phyloP scores from a whole-genome alignment of 2,329 filamentous ascomycete genomes.

The Talaromyces piceae region DNA sequence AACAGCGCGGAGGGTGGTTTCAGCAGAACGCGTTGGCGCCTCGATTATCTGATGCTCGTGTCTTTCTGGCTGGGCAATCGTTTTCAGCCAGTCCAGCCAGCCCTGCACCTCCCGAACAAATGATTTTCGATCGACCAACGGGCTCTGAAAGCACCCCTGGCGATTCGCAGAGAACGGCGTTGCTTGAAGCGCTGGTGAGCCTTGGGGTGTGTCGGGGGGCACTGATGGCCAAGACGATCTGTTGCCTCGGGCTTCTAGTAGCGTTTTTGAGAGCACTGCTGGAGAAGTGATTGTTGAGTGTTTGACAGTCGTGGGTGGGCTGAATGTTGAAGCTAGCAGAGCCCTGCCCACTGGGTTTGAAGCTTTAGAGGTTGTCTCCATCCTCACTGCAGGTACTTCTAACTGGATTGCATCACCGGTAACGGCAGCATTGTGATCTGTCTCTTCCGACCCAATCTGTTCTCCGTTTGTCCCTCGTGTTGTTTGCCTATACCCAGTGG shows the following conservation, averaged over 20 bases:
- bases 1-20: constrained; percentile 29
- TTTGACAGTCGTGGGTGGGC: constrained; percentile 9
- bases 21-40: constrained; percentile 22
- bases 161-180: background rate
- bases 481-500: constrained; percentile 15
- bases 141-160: background rate
- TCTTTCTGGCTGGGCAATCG: constrained; percentile 16
- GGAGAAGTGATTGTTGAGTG: constrained; percentile 24
- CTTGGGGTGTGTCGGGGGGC: constrained; percentile 11
- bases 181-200: constrained; percentile 1
- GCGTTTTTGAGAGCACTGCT: constrained; percentile 33
- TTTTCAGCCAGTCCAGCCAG: constrained; percentile 29
- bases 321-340: constrained; percentile 20
- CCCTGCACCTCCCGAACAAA: constrained; percentile 24
- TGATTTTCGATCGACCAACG: constrained; percentile 12
- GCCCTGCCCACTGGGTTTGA: constrained; percentile 22
- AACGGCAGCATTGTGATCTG: background rate
- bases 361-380: constrained; percentile 21
- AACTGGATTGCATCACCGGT: background rate
- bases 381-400: background rate
- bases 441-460: background rate
- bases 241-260: constrained; percentile 29
- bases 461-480: background rate
- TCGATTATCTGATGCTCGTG: constrained; percentile 11
- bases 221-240: constrained; percentile 13